Evolutionary conservation across 2,329 filamentous ascomycete genomes (phyloP), one percentile per base, ranked within the genome.

Genomic region (Apiospora hydei): DNA sequence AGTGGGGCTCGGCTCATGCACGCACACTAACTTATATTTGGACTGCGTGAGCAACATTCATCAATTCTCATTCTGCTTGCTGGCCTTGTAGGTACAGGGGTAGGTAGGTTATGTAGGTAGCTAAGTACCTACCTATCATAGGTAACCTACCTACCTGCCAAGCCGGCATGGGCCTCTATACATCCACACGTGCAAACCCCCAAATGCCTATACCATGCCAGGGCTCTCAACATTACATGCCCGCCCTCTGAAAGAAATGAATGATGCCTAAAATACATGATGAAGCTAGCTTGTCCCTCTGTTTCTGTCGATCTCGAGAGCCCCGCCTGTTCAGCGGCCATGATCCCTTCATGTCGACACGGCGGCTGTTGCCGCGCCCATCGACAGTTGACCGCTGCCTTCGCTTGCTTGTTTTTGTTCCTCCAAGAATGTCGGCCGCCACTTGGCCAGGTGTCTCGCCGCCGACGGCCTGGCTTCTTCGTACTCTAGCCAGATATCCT

Each of bases 401-500:
- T 49, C 16, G 14, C 18, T 11, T 3, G 26, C 13, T 8, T 38
- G 41, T 18, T 72, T 70, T 24, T 73, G 71, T 13, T 71, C 67
- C 24, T 84, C 81, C n/a, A 86, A 76, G 74, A 90, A 91, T 8
- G 81, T 83, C 4, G 89, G 89, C 21, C 90, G 85, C 83, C 87
- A 92, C 79, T 89, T 91, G 46, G 85, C 83, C 34, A 92, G 83
- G 74, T 91, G 91, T 75, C 91, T 92, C 3, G 84, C 86, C 4
- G 90, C 90, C 81, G 91, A 86, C 0, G 90, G 85, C 72, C 89
- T 85, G 10, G 90, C 87, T 76, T 92, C 90, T 78, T 92, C 90
- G 75, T 89, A 92, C 73, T 91, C 90, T 21, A 85, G 83, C 89
- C 90, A 93, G 73, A 93, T 89, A 73, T 89, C 90, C 77, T 92